Evolutionary conservation across 2,329 filamentous ascomycete species (phyloP).

Genomic region (Byssochlamys sp.): DNA sequence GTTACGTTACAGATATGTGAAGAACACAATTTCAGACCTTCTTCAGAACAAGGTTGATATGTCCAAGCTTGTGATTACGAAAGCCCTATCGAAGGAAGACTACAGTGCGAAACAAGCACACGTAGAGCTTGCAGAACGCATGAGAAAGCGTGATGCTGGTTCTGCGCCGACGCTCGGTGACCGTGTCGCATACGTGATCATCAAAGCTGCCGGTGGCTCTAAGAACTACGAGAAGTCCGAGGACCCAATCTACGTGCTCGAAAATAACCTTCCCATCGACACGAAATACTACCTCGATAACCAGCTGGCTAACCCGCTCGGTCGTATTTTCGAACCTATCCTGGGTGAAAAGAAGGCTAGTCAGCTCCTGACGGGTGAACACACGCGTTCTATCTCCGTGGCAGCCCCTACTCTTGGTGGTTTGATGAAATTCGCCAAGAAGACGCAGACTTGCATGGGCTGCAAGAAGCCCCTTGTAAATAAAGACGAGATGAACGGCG

Average conservation of each 20-base stretch:
- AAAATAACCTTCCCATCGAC: slow-evolving; percentile 95
- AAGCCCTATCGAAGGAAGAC: slow-evolving; percentile 80
- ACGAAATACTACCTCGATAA: slow-evolving; percentile 98
- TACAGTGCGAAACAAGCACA: slow-evolving; percentile 92
- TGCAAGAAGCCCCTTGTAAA: slow-evolving; percentile 90
- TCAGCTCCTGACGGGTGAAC: slow-evolving; percentile 77
- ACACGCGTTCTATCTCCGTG: slow-evolving; percentile 88
- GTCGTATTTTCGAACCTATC: slow-evolving; percentile 95
- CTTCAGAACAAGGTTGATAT: slow-evolving; percentile 97
- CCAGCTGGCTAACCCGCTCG: slow-evolving; percentile 86
- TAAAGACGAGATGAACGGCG: slow-evolving; percentile 69
- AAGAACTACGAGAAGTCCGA: slow-evolving; percentile 97
- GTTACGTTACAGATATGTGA: slow-evolving; percentile 63
- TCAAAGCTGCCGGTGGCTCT: slow-evolving; percentile 77
- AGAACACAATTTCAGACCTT: slow-evolving; percentile 86
- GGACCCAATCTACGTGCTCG: slow-evolving; percentile 91
- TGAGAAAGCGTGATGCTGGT: slow-evolving; percentile 92
- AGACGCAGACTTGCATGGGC: slow-evolving; percentile 95
- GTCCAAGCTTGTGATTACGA: slow-evolving; percentile 98
- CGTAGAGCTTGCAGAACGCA: slow-evolving; percentile 85
- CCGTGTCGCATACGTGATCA: slow-evolving; percentile 94
- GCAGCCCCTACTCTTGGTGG: slow-evolving; percentile 85
- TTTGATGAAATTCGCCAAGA: slow-evolving; percentile 96
- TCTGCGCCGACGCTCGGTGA: slow-evolving; percentile 88
- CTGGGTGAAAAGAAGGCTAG: slow-evolving; percentile 84